Evolutionary conservation across 2,329 filamentous ascomycete genomes (phyloP).

Genomic region (Hymenoscyphus infarciens): DNA sequence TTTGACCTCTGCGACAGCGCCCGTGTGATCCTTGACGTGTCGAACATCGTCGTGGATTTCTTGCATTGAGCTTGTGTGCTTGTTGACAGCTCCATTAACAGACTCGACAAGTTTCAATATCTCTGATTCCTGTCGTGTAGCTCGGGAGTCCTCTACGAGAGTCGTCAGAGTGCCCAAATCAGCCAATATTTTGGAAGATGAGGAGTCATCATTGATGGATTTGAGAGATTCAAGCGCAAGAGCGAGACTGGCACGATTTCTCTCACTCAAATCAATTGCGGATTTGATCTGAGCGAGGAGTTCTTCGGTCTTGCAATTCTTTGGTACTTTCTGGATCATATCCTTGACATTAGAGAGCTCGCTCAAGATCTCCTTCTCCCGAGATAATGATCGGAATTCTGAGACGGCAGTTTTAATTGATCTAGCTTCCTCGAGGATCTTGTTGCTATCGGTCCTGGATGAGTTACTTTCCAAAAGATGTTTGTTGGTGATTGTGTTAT

Average conservation of each 20-base stretch:
- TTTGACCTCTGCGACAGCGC: not conserved
- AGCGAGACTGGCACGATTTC: not conserved
- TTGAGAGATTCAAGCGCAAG: not conserved
- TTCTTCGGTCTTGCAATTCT: slow-evolving; percentile 11
- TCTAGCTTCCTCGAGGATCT: slow-evolving; percentile 9
- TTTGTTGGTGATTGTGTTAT: slow-evolving; percentile 1
- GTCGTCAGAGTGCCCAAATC: not conserved
- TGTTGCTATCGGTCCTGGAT: not conserved
- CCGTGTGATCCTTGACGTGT: slow-evolving; percentile 1
- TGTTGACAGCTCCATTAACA: not conserved
- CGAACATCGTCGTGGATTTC: slow-evolving; percentile 1
- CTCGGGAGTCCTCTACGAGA: not conserved
- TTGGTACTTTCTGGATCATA: slow-evolving; percentile 3
- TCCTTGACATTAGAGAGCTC: slow-evolving; percentile 4
- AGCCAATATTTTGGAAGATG: not conserved
- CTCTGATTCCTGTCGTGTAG: not conserved
- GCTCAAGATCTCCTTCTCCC: slow-evolving; percentile 2
- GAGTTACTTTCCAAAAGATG: slow-evolving; percentile 2
- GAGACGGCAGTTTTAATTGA: slow-evolving; percentile 2
- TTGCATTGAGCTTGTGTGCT: not conserved
- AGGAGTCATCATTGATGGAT: slow-evolving; percentile 1
- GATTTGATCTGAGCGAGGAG: slow-evolving; percentile 15
- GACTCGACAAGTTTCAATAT: slow-evolving; percentile 2
- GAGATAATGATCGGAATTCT: slow-evolving; percentile 1
- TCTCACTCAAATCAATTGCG: not conserved